Evolutionary conservation across 2,329 filamentous ascomycete species (phyloP), one percentile per base, ranked within the genome.

Genomic region (Ascocoryne sarcoides): DNA sequence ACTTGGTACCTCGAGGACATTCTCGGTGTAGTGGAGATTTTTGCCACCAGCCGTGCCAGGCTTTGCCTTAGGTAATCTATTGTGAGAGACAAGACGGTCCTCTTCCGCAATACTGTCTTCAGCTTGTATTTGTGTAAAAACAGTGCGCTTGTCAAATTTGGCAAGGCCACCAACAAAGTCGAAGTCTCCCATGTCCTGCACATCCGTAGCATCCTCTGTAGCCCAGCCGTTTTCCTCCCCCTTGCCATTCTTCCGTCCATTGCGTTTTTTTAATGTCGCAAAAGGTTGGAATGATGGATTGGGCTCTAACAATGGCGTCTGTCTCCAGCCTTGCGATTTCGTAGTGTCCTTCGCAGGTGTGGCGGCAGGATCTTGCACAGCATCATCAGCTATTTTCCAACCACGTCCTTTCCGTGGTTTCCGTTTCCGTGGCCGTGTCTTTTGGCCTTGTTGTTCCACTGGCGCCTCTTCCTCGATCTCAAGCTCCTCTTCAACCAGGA

Each of bases 191-290:
- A 92, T 76, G 58, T 93, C 90, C 63, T 90, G 85, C 16, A 92
- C 85, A 58, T 96, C 92, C 0, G 87, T 95, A 16, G 90, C 89
- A 56, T 96, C 90, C 58, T 95, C 92, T 0, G 90, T 95, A 3
- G 86, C 88, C 89, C 90, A 96, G 3, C 87, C 90, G 59, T 87
- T 93, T 32, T 86, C 75, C 45, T 68, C 65, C 23, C 55, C 48
- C 50, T 64, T 63, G 7, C 62, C 62, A 20, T 59, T 59, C 59
- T 61, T 44, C 20, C 44, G 33, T 59, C 62, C 51, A 62, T 67
- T 42, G 60, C 66, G 69, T 51, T 60, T 81, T 67, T 73, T 87
- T 2, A 81, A 59, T 1, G 72, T 71, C 32, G 69, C 65, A 51
- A 75, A 81, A 0, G 76, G 76, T 54, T 81, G 77, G 45, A 81